Evolutionary conservation across 208 protist species (phyloP), one percentile per base, ranked within the genome.

Genomic region (Leishmania aethiopica): DNA sequence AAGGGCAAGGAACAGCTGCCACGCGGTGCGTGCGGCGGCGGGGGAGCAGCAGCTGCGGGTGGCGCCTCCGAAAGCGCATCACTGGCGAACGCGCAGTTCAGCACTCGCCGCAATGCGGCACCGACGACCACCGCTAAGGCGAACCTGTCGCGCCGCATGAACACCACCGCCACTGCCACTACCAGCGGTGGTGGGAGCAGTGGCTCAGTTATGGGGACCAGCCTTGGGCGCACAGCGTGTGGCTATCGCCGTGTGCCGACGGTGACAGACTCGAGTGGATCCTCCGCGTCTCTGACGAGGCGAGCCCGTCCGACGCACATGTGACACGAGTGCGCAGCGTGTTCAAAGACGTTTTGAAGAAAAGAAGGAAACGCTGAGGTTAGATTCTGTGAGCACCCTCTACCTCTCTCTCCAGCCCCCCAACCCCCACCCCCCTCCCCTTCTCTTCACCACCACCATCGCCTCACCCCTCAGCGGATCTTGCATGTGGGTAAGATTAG

Each of bases 121-220:
- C 69, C 35, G 45, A 74, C 72, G 45, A 5, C 77, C n/a, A 76
- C 32, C n/a, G 11, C 67, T 13, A 85, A 85, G 75, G 47, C 60
- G 2, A 81, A 72, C 47, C 59, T 69, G 11, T 78, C 69, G 47
- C 74, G 77, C 35, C 77, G 81, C 64, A 71, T 66, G 78, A 81
- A 76, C 80, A 78, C 55, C 5, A 73, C 55, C 3, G 47, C 59
- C 11, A 77, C 55, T 7, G 37, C 47, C 28, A 28, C 25, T 17
- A 10, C n/a, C 40, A 69, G 19, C 17, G 51, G 64, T 47, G 28
- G 49, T 35, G 0, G 55, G 7, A 15, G 22, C 10, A 66, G 53
- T 57, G 17, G 37, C 17, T 32, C 74, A 45, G 28, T 49, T 19
- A 55, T 37, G 1, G 73, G 51, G n/a, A 32, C n/a, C 73, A 62